These are phyloP conservation scores for Suaeda aralocaspica DNA, from an alignment of 148 eudicot species.

Conservation along the genomic window DNA sequence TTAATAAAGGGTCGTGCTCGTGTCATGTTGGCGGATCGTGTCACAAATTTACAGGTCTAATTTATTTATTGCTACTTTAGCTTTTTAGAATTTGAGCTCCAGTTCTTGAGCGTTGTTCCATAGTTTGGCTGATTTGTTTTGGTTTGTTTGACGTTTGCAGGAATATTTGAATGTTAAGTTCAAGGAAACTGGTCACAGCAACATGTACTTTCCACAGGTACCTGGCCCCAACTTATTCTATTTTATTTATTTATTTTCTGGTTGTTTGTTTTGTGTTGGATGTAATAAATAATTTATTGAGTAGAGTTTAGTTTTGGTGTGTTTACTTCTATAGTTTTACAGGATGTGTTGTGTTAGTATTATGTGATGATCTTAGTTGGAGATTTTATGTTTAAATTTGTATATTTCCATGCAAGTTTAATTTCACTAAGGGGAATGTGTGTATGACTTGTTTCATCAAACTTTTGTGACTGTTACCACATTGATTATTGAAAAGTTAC, in stretches of 20 bases:
- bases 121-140: background rate
- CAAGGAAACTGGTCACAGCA: slow-evolving; percentile 96
- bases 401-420: background rate
- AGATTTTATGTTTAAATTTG: background rate
- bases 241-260: no score
- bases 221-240: no score
- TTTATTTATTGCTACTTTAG: no score
- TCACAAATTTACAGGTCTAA: no score
- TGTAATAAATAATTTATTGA: background rate
- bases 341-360: background rate
- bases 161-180: slow-evolving; percentile 89
- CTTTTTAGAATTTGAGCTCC: no score
- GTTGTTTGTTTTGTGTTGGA: background rate
- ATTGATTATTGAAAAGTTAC: background rate
- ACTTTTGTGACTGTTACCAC: background rate
- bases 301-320: background rate
- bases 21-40: no score
- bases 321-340: background rate
- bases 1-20: no score
- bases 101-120: no score
- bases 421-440: background rate
- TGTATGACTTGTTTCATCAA: background rate
- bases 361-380: background rate
- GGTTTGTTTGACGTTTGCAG: slow-evolving; percentile 24
- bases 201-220: slow-evolving; percentile 99